A percentile compares a stretch with the other conserved stretches of the same genome.
Conservation (phyloP, 2,329 filamentous ascomycete genomes). For the Didymella sp. region DNA sequence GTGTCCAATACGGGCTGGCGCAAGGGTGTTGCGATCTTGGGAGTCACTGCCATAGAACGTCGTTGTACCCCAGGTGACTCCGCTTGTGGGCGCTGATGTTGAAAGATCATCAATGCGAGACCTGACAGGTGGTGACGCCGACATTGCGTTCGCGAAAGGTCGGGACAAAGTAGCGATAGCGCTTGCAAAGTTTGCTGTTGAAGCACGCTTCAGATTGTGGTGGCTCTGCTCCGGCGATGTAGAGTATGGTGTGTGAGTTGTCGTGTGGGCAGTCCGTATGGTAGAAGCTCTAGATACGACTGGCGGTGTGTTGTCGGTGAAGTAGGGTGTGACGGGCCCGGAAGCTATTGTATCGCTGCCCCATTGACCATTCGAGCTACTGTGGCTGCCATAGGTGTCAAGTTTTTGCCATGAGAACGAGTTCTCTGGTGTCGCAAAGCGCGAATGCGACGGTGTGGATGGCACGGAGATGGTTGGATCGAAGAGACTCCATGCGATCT, state of each 20-base stretch:
- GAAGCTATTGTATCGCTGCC: conserved; percentile 50
- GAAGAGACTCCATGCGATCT: conserved; percentile 54
- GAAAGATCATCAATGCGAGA: conserved; percentile 50
- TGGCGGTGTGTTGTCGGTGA: conserved; percentile 61
- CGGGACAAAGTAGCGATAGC: conserved; percentile 51
- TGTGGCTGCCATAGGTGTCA: conserved; percentile 56
- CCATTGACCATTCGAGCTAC: conserved; percentile 60
- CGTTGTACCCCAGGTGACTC: conserved; percentile 57
- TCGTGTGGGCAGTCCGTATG: conserved; percentile 43
- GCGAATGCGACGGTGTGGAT: conserved; percentile 42
- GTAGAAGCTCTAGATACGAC: conserved; percentile 51
- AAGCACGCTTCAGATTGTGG: conserved; percentile 39
- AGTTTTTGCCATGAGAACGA: conserved; percentile 45
- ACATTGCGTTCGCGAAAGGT: conserved; percentile 49
- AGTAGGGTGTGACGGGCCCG: conserved; percentile 60
- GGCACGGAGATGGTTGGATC: conserved; percentile 47
- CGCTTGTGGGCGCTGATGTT: conserved; percentile 51
- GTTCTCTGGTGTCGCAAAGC: conserved; percentile 39
- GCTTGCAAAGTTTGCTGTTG: conserved; percentile 49
- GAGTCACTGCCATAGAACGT: conserved; percentile 49
- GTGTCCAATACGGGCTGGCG: conserved; percentile 44
- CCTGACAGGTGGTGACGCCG: conserved; percentile 49
- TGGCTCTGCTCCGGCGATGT: conserved; percentile 53
- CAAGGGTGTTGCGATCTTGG: conserved; percentile 36
- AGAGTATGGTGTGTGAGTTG: conserved; percentile 51